A percentile compares a stretch with the other conserved stretches of the same genome.
Conservation (phyloP, 257 asterid genomes). For the Plectranthus barbatus region DNA sequence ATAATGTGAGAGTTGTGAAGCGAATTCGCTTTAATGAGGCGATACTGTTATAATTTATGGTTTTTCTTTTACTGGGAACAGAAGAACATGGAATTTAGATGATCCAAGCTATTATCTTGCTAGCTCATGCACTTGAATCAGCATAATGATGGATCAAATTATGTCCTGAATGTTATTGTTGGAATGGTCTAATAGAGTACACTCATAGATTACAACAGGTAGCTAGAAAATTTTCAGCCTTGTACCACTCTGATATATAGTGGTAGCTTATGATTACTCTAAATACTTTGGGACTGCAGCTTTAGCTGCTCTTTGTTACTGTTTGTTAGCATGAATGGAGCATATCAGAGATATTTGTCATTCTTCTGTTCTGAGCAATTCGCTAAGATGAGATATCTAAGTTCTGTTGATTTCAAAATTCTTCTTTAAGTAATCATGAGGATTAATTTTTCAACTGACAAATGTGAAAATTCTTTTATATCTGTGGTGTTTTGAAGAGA, state of each 20-base stretch:
- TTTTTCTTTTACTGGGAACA: background rate
- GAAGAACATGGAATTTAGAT: background rate
- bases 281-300: background rate
- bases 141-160: background rate
- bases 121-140: background rate
- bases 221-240: background rate
- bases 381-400: background rate
- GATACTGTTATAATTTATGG: background rate
- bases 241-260: background rate
- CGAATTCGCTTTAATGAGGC: background rate
- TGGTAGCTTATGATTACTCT: background rate
- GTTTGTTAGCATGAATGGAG: background rate
- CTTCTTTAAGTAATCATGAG: background rate
- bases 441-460: background rate
- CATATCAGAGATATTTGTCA: background rate
- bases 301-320: background rate
- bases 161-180: background rate
- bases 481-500: background rate
- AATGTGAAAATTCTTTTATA: background rate
- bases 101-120: background rate
- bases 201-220: background rate
- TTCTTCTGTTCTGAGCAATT: background rate
- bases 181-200: background rate
- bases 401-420: background rate
- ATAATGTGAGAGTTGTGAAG: background rate